Conservation (phyloP, 441 rosid genomes). For the Pelargonium australe region DNA sequence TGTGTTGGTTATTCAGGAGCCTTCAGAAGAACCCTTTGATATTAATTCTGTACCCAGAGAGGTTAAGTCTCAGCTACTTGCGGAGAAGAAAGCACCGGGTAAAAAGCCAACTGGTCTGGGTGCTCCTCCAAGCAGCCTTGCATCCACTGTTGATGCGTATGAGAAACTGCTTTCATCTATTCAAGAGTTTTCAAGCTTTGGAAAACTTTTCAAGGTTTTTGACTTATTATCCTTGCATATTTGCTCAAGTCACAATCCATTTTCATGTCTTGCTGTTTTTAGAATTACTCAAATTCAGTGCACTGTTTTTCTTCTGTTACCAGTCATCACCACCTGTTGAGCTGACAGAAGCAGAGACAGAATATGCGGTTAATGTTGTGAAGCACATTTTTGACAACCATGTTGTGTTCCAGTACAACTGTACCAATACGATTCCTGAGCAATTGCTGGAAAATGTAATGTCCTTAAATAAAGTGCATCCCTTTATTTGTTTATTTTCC, state of each 20-base stretch:
- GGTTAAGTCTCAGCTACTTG: constrained; percentile 74
- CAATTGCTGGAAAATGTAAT: constrained; percentile 87
- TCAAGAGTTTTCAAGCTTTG: constrained; percentile 68
- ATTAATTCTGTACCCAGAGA: constrained; percentile 76
- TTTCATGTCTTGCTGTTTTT: neutral
- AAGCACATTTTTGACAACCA: constrained; percentile 83
- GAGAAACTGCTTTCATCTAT: constrained; percentile 76
- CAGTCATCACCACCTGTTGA: constrained; percentile 92
- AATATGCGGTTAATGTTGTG: constrained; percentile 89
- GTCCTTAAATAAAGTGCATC: neutral
- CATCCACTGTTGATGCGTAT: constrained; percentile 65
- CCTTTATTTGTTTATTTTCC: constrained; percentile 3
- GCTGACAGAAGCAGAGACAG: constrained; percentile 97
- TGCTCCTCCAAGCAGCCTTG: constrained; percentile 54
- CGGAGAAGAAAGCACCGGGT: constrained; percentile 89
- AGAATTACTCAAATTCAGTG: neutral
- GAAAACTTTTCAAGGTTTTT: constrained; percentile 84
- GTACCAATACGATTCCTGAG: constrained; percentile 92
- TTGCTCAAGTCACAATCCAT: neutral
- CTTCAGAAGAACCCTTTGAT: constrained; percentile 77
- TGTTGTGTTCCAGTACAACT: constrained; percentile 89
- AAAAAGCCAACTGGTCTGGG: constrained; percentile 83
- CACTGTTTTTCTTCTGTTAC: constrained; percentile 17
- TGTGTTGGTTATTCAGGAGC: constrained; percentile 45
- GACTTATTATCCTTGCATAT: neutral